Base-by-base conservation (phyloP, 2,329 filamentous ascomycete genomes). In the Fusarium pseudonygamai region DNA sequence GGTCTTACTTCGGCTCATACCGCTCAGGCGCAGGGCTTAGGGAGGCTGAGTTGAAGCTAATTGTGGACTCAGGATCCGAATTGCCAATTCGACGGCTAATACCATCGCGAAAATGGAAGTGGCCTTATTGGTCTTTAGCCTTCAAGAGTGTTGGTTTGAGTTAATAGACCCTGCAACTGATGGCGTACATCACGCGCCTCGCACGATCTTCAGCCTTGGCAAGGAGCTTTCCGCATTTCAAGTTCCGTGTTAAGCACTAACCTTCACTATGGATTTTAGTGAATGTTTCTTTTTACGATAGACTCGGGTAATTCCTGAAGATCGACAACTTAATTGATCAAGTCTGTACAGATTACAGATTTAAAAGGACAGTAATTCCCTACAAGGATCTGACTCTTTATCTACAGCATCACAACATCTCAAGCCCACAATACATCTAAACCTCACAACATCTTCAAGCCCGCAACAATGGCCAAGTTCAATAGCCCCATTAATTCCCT, bases 341-440 rank as follows among this genome's bases (percentile, higher is more conserved):
- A 22, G 18, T 11, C 18, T 46, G 4, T 7, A 22, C 13, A 46
- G 3, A 15, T 6, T 22, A 15, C 13, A 46, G 45, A 10, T 28
- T 22, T 22, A 46, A 28, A 46, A 15, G 18, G 6, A 10, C 26
- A 46, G 18, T 2, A 46, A 28, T 28, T 46, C 20, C 18, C 4
- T 7, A 0, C 3, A 28, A 11, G 6, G 3, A 28, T 28, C 45
- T 46, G 0, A 3, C 13, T 46, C 5, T 46, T 5, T 12, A 28
- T 7, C 24, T 3, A 13, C 12, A 15, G 5, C 6, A 11, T 46
- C 26, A 46, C 9, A 46, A 46, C 18, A 28, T 46, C 45, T 46
- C 18, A 46, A 46, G 8, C 6, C 13, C 4, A 28, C 18, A 22
- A 28, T 46, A 22, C 45, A 46, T 28, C 6, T 2, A 15, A 46